Conservation (phyloP, 495 filamentous ascomycete species). For the Penicillium antarcticum region DNA sequence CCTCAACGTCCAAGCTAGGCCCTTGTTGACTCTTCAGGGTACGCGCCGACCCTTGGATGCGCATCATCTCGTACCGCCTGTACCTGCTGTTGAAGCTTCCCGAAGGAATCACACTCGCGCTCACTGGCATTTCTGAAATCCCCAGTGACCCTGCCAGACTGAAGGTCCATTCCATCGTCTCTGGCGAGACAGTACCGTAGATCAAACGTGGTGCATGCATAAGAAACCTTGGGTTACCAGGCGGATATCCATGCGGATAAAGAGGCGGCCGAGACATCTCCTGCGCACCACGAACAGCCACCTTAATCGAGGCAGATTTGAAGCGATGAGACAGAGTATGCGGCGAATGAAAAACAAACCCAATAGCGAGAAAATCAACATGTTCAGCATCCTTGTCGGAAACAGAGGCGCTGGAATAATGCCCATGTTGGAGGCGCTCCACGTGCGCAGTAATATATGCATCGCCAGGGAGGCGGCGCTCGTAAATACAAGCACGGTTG, state of each 20-base stretch:
- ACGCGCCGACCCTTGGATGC: slow-evolving; percentile 49
- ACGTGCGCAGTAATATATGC: slow-evolving; percentile 52
- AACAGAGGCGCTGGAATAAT: slow-evolving; percentile 38
- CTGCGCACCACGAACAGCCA: slow-evolving; percentile 25
- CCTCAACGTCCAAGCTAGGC: slow-evolving; percentile 35
- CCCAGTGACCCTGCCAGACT: slow-evolving; percentile 47
- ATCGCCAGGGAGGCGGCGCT: slow-evolving; percentile 45
- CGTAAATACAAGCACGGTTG: slow-evolving; percentile 49
- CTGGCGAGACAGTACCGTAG: slow-evolving; percentile 50
- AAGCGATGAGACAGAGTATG: slow-evolving; percentile 42
- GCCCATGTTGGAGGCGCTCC: slow-evolving; percentile 51
- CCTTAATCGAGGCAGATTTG: slow-evolving; percentile 45
- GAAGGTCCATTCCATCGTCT: slow-evolving; percentile 52
- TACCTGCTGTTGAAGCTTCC: slow-evolving; percentile 38
- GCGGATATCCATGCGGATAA: slow-evolving; percentile 7
- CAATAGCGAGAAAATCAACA: slow-evolving; percentile 50
- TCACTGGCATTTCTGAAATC: slow-evolving; percentile 41
- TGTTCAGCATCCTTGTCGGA: slow-evolving; percentile 40
- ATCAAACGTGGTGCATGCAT: slow-evolving; percentile 52
- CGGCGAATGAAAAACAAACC: slow-evolving; percentile 48
- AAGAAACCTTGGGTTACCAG: slow-evolving; percentile 40
- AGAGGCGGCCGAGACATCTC: slow-evolving; percentile 3
- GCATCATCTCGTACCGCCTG: slow-evolving; percentile 52
- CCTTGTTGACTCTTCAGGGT: slow-evolving; percentile 33
- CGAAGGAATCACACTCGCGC: slow-evolving; percentile 41